phyloP scores from a whole-genome alignment of 345 rosid genomes.

The Salix purpurea region DNA sequence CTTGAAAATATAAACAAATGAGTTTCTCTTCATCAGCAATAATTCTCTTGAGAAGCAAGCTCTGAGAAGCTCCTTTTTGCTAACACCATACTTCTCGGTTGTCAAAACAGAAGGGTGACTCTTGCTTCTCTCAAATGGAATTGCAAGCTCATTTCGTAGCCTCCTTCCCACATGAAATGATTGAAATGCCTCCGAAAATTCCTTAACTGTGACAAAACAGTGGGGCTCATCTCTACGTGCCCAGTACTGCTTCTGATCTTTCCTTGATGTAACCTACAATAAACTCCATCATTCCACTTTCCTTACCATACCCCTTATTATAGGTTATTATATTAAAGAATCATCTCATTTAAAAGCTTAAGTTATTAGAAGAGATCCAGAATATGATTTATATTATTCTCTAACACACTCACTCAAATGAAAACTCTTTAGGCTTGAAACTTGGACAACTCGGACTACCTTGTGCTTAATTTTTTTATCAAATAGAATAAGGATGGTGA shows the following conservation, averaged over 20 bases:
- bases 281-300: no score
- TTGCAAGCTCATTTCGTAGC: constrained; percentile 37
- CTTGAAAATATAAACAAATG: constrained; percentile 52
- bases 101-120: constrained; percentile 61
- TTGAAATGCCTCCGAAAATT: constrained; percentile 54
- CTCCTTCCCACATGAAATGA: constrained; percentile 36
- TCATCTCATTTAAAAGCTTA: no score
- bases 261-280: constrained; percentile 63
- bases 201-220: constrained; percentile 41
- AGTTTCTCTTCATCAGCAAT: constrained; percentile 60
- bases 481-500: no score
- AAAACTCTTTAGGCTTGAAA: no score
- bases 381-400: no score
- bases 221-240: constrained; percentile 41
- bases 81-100: constrained; percentile 42
- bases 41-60: constrained; percentile 50
- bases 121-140: constrained; percentile 43
- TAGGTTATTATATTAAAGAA: no score
- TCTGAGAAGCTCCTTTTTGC: constrained; percentile 44
- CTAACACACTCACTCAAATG: no score
- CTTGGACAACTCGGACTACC: no score
- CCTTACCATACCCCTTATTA: no score
- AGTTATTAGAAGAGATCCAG: no score
- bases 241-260: constrained; percentile 75
- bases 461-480: no score